These are phyloP conservation scores for Daldinia bambusicola DNA, from an alignment of 495 filamentous ascomycete genomes.

Conservation along the genomic window DNA sequence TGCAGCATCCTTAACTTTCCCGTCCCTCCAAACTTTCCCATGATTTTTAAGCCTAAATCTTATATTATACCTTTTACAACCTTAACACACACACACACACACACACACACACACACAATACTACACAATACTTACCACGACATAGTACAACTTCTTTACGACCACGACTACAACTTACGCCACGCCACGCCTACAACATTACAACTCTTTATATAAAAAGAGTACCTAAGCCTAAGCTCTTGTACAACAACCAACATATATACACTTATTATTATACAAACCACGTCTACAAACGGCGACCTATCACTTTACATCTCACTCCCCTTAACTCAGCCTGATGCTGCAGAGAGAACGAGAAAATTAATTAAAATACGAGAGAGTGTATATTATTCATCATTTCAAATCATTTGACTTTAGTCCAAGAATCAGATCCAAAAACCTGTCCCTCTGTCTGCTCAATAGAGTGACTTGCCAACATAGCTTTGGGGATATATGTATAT, in stretches of 20 bases:
- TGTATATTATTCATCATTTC: conserved; percentile 27
- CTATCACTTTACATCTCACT: conserved; percentile 33
- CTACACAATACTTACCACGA: no score
- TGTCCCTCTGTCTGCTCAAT: conserved; percentile 6
- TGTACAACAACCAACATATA: no score
- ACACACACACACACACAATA: no score
- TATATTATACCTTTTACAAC: not conserved
- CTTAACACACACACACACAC: no score
- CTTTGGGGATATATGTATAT: not conserved
- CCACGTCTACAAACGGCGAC: conserved; percentile 14
- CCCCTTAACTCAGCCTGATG: conserved; percentile 30
- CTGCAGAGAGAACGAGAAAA: conserved; percentile 20
- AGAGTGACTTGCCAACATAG: conserved; percentile 25
- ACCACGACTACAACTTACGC: no score
- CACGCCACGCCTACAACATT: not conserved
- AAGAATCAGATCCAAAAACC: conserved; percentile 3
- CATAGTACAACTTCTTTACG: no score
- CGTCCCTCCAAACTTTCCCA: no score
- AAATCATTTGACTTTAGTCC: conserved; percentile 23
- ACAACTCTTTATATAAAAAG: conserved; percentile 1
- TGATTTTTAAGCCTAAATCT: not conserved
- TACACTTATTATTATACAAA: no score
- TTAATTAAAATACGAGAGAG: conserved; percentile 26
- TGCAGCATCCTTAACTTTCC: no score
- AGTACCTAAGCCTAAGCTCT: no score